Conservation (phyloP, 345 rosid species). For the Salix udensis region DNA sequence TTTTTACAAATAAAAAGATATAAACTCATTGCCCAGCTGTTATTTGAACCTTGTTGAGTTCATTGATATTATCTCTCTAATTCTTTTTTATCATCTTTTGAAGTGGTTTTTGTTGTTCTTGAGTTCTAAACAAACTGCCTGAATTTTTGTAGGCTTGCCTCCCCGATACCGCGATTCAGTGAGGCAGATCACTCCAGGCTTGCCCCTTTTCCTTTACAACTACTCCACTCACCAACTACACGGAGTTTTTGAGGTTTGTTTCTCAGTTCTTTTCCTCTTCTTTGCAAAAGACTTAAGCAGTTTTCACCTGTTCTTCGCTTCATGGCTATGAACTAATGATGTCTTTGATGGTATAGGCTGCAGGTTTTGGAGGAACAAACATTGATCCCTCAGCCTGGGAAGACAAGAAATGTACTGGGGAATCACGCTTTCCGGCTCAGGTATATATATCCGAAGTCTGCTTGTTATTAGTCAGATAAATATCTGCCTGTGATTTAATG, state of each 20-base stretch:
- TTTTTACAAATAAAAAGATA: not conserved
- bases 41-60: not conserved
- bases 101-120: not conserved
- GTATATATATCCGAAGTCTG: constrained; percentile 3
- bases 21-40: not conserved
- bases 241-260: constrained; percentile 78
- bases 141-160: constrained; percentile 56
- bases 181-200: constrained; percentile 92
- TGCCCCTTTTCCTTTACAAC: constrained; percentile 96
- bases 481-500: not conserved
- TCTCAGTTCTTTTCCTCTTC: not conserved
- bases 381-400: constrained; percentile 91
- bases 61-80: not conserved
- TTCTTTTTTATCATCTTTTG: not conserved
- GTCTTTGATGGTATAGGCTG: constrained; percentile 44
- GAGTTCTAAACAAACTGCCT: not conserved
- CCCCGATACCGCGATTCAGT: constrained; percentile 95
- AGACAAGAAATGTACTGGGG: constrained; percentile 90
- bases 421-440: constrained; percentile 99
- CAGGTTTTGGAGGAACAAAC: constrained; percentile 96
- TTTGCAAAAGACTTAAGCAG: not conserved
- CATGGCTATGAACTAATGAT: not conserved
- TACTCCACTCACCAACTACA: constrained; percentile 98
- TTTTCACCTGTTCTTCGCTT: no score
- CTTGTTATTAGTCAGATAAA: not conserved